Evolutionary conservation across 108 stramenopile species (phyloP).

Genomic region (Pseudonitzschia pungens): DNA sequence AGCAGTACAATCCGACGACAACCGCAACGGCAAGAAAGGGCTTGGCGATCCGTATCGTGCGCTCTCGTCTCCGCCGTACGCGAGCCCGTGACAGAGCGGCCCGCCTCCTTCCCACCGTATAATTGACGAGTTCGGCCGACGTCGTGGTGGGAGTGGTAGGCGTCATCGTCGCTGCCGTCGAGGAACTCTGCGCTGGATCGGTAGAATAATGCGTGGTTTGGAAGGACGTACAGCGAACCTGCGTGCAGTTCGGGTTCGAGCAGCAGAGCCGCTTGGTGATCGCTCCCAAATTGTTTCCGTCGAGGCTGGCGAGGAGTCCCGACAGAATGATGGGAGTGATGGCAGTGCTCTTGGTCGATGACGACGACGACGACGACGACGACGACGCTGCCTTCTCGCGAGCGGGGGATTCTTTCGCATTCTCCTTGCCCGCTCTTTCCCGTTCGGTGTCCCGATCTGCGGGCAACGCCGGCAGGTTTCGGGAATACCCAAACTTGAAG

Average conservation of each 20-base stretch:
- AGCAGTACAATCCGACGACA: conserved; percentile 14
- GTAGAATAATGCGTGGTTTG: not conserved
- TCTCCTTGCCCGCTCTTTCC: not conserved
- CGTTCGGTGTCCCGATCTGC: not conserved
- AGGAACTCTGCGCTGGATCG: not conserved
- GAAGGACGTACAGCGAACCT: not conserved
- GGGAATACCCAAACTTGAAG: not conserved
- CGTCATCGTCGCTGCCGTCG: not conserved
- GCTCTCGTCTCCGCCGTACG: conserved; percentile 13
- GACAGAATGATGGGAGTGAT: conserved; percentile 48
- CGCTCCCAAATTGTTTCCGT: not conserved
- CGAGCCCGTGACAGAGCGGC: conserved; percentile 30
- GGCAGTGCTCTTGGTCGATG: not conserved
- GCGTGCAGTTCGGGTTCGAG: not conserved
- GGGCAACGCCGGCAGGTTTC: not conserved
- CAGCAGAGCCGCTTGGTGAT: not conserved
- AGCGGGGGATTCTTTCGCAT: too few species aligned
- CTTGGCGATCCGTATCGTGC: conserved; percentile 18
- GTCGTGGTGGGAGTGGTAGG: not conserved
- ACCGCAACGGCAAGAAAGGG: conserved; percentile 20
- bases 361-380: not conserved
- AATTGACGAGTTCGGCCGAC: conserved; percentile 31
- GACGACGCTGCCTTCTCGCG: too few species aligned
- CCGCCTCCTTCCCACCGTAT: conserved; percentile 31
- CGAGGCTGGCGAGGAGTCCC: conserved; percentile 25